Evolutionary conservation across 73 alveolate species (phyloP).

Genomic region (Effrenium voratum): DNA sequence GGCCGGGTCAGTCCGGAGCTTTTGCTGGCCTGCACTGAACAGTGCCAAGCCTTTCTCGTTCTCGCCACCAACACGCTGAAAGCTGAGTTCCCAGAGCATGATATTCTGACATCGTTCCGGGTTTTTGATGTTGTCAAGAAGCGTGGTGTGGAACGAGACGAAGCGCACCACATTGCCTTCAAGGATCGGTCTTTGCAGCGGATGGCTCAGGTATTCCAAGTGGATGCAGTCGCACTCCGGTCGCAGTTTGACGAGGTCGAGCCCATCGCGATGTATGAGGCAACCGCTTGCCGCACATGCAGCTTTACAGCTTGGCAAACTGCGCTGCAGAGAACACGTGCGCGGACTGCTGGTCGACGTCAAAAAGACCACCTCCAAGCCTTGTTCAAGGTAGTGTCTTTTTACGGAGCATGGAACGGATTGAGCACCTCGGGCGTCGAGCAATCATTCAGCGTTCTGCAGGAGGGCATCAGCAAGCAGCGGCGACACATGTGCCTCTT

Average conservation of each 20-base stretch:
- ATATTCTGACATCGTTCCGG: neutral
- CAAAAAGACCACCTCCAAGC: neutral
- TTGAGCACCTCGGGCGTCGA: neutral
- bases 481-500: neutral
- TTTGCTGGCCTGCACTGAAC: neutral
- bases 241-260: neutral
- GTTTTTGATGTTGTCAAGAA: neutral
- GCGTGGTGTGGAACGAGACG: neutral
- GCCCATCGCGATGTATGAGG: neutral
- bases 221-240: neutral
- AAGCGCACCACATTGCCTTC: neutral
- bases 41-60: neutral
- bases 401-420: neutral
- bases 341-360: neutral
- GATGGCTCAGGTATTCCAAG: neutral
- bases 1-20: neutral
- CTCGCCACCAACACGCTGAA: neutral
- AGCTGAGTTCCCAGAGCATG: neutral
- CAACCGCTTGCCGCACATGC: too few relatives aligned
- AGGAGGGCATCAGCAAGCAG: neutral
- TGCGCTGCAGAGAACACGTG: neutral
- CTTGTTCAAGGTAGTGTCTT: neutral
- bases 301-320: neutral
- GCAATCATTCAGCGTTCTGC: neutral
- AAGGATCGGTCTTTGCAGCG: neutral